These are phyloP conservation scores for Lipomyces orientalis DNA, from an alignment of 805 yeast species.

Conservation along the genomic window DNA sequence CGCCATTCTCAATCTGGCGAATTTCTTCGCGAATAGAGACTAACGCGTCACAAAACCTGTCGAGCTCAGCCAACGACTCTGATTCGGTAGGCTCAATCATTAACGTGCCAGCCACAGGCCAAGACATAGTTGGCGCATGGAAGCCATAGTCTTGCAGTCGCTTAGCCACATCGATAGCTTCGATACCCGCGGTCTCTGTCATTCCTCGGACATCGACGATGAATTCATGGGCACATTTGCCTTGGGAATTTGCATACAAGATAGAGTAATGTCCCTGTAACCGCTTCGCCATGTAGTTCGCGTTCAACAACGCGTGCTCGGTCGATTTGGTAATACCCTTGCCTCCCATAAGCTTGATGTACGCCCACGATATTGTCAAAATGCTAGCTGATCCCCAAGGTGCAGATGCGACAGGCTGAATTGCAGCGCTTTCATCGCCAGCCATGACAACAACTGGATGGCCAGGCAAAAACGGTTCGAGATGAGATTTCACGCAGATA, in stretches of 20 bases:
- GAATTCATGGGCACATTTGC: constrained; percentile 95
- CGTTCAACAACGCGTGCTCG: constrained; percentile 88
- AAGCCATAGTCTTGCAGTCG: constrained; percentile 97
- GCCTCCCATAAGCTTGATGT: constrained; percentile 92
- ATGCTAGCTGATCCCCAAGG: constrained; percentile 96
- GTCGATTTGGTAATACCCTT: constrained; percentile 84
- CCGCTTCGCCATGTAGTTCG: constrained; percentile 90
- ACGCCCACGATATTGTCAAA: constrained; percentile 90
- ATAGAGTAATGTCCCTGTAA: constrained; percentile 74
- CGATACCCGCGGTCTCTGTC: constrained; percentile 73
- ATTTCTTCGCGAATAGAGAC: constrained; percentile 84
- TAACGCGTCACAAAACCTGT: constrained; percentile 87
- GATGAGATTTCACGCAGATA: constrained; percentile 85
- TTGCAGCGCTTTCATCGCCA: constrained; percentile 51
- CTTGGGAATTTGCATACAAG: constrained; percentile 68
- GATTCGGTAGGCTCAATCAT: constrained; percentile 99
- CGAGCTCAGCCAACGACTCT: constrained; percentile 84
- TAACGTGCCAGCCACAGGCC: constrained; percentile 96
- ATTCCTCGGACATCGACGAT: constrained; percentile 88
- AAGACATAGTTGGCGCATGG: constrained; percentile 98
- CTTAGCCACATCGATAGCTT: constrained; percentile 96
- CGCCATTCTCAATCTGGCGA: constrained; percentile 68
- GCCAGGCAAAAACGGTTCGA: constrained; percentile 79
- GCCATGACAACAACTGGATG: constrained; percentile 69
- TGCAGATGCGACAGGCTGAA: constrained; percentile 85